Evolutionary conservation across 352 stramenopile genomes (phyloP).

Genomic region (Globisporangium nagaii): DNA sequence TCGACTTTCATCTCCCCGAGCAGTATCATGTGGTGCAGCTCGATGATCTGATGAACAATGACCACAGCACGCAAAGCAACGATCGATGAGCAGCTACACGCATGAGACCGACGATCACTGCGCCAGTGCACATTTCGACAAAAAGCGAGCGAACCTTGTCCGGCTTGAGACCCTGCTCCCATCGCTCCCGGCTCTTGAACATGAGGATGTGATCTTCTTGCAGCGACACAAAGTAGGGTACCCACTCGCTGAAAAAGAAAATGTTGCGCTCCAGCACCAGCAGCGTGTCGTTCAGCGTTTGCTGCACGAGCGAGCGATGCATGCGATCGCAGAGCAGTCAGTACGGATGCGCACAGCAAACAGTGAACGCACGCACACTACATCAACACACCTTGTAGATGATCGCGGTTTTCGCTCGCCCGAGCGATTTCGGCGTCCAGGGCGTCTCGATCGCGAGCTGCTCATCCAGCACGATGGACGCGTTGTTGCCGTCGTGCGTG

Average conservation of each 20-base stretch:
- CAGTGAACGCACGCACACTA: background rate
- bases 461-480: slow-evolving; percentile 66
- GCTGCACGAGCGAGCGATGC: slow-evolving; percentile 23
- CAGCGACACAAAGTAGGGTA: slow-evolving; percentile 76
- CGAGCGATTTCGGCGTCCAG: slow-evolving; percentile 83
- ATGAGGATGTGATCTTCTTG: slow-evolving; percentile 77
- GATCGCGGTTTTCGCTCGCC: slow-evolving; percentile 77
- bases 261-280: slow-evolving; percentile 76
- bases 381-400: slow-evolving; percentile 81
- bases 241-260: slow-evolving; percentile 81
- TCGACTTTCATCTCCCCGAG: slow-evolving; percentile 87
- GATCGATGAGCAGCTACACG: background rate
- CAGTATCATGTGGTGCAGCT: slow-evolving; percentile 63
- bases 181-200: slow-evolving; percentile 74
- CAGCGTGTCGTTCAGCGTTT: slow-evolving; percentile 84
- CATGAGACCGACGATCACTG: background rate
- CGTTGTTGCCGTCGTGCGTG: slow-evolving; percentile 74
- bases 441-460: slow-evolving; percentile 40
- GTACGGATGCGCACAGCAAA: too few species aligned
- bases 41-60: slow-evolving; percentile 46
- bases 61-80: background rate
- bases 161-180: slow-evolving; percentile 76
- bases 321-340: too few species aligned
- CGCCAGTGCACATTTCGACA: background rate
- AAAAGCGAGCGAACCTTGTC: slow-evolving; percentile 77